A percentile compares a stretch with the other conserved stretches of the same genome.
phyloP scores from a whole-genome alignment of 768 basidiomycete genomes.

The Vishniacozyma victoriae region DNA sequence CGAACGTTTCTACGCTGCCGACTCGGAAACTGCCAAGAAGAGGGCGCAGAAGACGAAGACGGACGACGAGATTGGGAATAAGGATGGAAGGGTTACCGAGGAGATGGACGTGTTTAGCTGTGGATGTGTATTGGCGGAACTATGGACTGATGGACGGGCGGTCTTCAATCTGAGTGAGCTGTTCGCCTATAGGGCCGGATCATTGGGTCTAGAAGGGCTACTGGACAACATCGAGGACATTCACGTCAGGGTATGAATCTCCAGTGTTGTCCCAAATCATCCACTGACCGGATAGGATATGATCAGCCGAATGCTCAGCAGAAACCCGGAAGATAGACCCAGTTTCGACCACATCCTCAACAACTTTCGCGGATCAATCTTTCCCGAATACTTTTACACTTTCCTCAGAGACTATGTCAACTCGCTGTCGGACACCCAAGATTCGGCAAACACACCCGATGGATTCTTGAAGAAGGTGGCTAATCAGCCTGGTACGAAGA shows the following conservation, averaged over 20 bases:
- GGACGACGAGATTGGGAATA: conserved; percentile 51
- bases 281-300: conserved; percentile 67
- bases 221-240: conserved; percentile 72
- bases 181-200: conserved; percentile 86
- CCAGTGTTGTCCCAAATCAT: background rate
- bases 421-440: conserved; percentile 52
- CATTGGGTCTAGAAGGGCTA: conserved; percentile 66
- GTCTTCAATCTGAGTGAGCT: conserved; percentile 90
- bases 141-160: conserved; percentile 89
- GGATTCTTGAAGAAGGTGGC: conserved; percentile 23
- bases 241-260: conserved; percentile 64
- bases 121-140: conserved; percentile 90
- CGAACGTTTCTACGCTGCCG: conserved; percentile 84
- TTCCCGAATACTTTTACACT: conserved; percentile 90
- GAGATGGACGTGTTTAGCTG: conserved; percentile 95
- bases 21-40: conserved; percentile 61
- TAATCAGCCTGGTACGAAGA: conserved; percentile 50
- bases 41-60: conserved; percentile 53
- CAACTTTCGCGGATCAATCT: conserved; percentile 66
- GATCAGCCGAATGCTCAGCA: conserved; percentile 81
- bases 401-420: conserved; percentile 86
- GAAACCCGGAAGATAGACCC: conserved; percentile 70
- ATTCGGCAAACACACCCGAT: conserved; percentile 34
- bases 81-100: conserved; percentile 81
- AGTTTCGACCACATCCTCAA: conserved; percentile 74